Conservation (phyloP, 768 basidiomycete species). For the Podaxis pistillaris region DNA sequence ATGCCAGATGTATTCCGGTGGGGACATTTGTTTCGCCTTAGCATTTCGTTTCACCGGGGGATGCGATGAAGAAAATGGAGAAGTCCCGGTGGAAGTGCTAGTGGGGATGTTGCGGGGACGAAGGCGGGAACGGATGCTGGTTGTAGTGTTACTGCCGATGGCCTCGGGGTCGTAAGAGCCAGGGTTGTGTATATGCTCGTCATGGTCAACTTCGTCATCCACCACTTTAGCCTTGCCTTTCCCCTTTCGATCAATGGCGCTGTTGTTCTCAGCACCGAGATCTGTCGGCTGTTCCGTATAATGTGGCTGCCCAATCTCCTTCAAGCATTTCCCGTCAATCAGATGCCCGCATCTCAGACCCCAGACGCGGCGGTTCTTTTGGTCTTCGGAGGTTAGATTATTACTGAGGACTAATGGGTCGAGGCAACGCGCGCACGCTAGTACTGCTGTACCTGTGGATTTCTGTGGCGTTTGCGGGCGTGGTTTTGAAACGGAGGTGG, state of each 20-base stretch:
- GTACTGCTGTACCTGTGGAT: conserved; percentile 33
- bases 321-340: conserved; percentile 74
- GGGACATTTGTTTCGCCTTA: conserved; percentile 18
- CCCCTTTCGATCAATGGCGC: conserved; percentile 23
- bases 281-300: conserved; percentile 14
- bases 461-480: conserved; percentile 6
- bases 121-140: conserved; percentile 55
- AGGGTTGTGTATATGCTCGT: neutral
- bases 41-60: neutral
- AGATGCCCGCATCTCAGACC: conserved; percentile 75
- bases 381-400: conserved; percentile 45
- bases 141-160: conserved; percentile 20
- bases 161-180: neutral
- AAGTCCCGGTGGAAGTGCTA: conserved; percentile 9
- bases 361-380: conserved; percentile 56
- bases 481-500: conserved; percentile 3
- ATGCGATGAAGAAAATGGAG: conserved; percentile 14
- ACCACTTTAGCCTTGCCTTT: conserved; percentile 48
- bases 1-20: conserved; percentile 47
- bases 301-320: conserved; percentile 50
- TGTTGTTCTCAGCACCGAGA: neutral
- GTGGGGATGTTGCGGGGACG: conserved; percentile 40
- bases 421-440: conserved; percentile 68
- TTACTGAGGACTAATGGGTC: conserved; percentile 60
- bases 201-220: conserved; percentile 16